Evolutionary conservation across 441 rosid genomes (phyloP), one percentile per base, ranked within the genome.

Genomic region (Sinapis alba): DNA sequence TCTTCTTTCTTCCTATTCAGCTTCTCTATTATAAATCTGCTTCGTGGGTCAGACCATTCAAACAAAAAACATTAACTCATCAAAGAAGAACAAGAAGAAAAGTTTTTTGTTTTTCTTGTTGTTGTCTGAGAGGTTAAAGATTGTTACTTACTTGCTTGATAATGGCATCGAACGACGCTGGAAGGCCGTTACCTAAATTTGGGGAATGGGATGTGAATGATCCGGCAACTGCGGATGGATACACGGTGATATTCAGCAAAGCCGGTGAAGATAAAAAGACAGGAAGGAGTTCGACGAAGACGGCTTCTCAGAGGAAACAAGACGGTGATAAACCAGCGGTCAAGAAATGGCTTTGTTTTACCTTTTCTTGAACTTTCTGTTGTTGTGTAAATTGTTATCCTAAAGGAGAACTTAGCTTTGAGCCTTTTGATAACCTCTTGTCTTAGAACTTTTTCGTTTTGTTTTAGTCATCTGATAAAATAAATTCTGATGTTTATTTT

Each of bases 131-230:
- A 26, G 53, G 19, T 47, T 15, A 12, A 20, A 65, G 47, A 57
- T 74, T 74, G 60, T 41, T 20, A 66, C 18, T 61, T 75, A 24
- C 74, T 68, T 69, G 70, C 27, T 62, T 0, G 36, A 32, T 2
- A 34, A 82, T 79, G 83, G 74, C 81, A 6, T 76, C 81, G 2
- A 59, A 61, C 0, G 82, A 74, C 50, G 67, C 71, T 13, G 81
- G 85, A 54, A 63, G 78, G 50, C 38, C 87, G 8, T 69, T 83
- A 15, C 90, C 89, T 0, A 85, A 86, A 76, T 86, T 88, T 5
- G 88, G 92, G 0, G 92, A 88, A 43, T 84, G 88, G 90, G 90
- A 86, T 61, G 87, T 82, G 63, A 83, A 86, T 51, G 76, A 88
- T 75, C 90, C 90, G 0, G 85, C 89, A 6, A 75, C 86, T 0